Conservation (phyloP, 2,329 filamentous ascomycete species). For the Trichoderma asperellum region DNA sequence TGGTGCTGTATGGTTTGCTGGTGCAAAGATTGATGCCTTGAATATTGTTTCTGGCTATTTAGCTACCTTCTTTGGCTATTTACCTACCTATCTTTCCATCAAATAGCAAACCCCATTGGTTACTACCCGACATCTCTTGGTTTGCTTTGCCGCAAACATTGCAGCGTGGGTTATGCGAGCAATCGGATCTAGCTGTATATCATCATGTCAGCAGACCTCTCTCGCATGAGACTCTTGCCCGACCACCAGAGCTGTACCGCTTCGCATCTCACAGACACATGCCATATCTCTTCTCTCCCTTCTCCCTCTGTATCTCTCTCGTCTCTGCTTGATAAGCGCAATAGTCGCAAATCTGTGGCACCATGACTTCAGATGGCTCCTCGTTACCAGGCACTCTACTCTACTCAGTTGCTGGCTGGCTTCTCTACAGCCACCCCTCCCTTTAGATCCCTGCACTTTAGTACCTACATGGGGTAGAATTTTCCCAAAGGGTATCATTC, state of each 20-base stretch:
- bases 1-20: not conserved
- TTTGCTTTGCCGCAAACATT: conserved; percentile 5
- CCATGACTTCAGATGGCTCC: conserved; percentile 3
- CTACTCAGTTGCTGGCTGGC: not conserved
- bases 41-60: not conserved
- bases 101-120: not conserved
- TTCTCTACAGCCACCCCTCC: conserved; percentile 18
- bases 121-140: not conserved
- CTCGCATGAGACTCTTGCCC: not conserved
- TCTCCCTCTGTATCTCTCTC: not conserved
- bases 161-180: not conserved
- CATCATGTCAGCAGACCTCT: not conserved
- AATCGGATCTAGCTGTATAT: not conserved
- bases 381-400: not conserved
- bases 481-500: not conserved
- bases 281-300: not conserved
- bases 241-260: not conserved
- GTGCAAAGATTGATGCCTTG: not conserved
- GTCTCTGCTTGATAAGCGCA: not conserved
- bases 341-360: conserved; percentile 12
- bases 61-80: not conserved
- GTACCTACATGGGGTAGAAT: not conserved
- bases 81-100: not conserved
- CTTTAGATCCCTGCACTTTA: not conserved
- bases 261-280: not conserved